Percentiles rank a stretch among this genome's conserved stretches.
Evolutionary conservation across 108 stramenopile species (phyloP).

Genomic region (Asterionellopsis glacialis): DNA sequence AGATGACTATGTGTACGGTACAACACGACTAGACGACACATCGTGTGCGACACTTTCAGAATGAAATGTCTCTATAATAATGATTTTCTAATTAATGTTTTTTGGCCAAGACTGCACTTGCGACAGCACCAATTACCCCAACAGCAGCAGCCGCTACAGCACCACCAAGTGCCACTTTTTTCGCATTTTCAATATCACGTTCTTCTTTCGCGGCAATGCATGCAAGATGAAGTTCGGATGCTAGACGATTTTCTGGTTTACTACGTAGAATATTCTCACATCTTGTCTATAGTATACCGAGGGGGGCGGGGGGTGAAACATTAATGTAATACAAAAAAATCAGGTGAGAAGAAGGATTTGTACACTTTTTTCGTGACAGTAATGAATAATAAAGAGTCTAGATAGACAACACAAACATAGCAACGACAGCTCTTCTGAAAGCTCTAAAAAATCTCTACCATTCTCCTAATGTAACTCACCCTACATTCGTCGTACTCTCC

Average conservation of each 20-base stretch:
- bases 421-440: no score
- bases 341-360: not conserved
- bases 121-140: conserved; percentile 47
- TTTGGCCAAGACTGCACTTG: conserved; percentile 23
- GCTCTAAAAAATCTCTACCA: no score
- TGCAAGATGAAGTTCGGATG: conserved; percentile 76
- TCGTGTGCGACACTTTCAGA: no score
- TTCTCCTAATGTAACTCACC: no score
- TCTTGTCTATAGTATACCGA: conserved; percentile 31
- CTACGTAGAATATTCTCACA: conserved; percentile 75
- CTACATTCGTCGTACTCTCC: conserved; percentile 61
- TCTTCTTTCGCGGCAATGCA: conserved; percentile 64
- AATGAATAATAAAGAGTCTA: no score
- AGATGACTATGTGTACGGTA: no score
- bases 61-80: no score
- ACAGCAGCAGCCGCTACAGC: conserved; percentile 65
- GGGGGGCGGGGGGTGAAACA: no score
- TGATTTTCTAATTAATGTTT: conserved; percentile 17
- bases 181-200: conserved; percentile 46
- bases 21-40: no score
- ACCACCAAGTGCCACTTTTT: conserved; percentile 69
- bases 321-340: conserved; percentile 6
- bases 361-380: no score
- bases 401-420: no score
- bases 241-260: conserved; percentile 56